phyloP scores from a whole-genome alignment of 2,329 filamentous ascomycete species.

The Ceratocystis cubensis region DNA sequence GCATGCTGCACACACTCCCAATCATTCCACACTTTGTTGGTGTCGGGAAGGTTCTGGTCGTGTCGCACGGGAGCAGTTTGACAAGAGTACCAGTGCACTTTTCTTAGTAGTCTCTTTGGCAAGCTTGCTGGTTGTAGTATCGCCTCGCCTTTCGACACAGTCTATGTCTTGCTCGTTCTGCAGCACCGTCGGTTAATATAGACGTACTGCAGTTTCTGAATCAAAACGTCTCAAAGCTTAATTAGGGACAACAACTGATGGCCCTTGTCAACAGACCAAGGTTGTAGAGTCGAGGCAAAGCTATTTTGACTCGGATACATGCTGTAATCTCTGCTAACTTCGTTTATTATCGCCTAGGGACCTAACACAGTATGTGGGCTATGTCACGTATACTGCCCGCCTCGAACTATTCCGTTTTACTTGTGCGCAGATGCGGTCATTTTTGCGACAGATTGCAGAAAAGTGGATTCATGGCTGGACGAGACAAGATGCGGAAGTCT shows the following conservation, averaged over 20 bases:
- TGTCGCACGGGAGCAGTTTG: constrained; percentile 35
- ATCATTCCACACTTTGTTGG: constrained; percentile 31
- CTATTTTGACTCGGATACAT: constrained; percentile 29
- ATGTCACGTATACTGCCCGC: background rate
- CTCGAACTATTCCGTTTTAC: constrained; percentile 5
- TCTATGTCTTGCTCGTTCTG: constrained; percentile 37
- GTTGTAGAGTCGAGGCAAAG: constrained; percentile 31
- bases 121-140: constrained; percentile 35
- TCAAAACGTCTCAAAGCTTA: constrained; percentile 33
- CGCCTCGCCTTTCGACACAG: constrained; percentile 40
- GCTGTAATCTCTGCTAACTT: background rate
- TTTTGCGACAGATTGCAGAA: constrained; percentile 37
- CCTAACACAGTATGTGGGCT: background rate
- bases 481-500: constrained; percentile 31
- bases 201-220: constrained; percentile 36
- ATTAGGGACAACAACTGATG: constrained; percentile 36
- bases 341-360: constrained; percentile 8
- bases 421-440: constrained; percentile 35
- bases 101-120: constrained; percentile 10
- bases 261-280: constrained; percentile 38
- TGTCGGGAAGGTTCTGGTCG: constrained; percentile 25
- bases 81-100: constrained; percentile 30
- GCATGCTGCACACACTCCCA: constrained; percentile 34
- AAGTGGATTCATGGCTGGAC: constrained; percentile 32
- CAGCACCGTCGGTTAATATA: constrained; percentile 34